Percentiles rank a stretch among this genome's conserved stretches.
These are phyloP conservation scores for Neonectria magnoliae DNA, from an alignment of 2,329 filamentous ascomycete genomes.

Conservation along the genomic window DNA sequence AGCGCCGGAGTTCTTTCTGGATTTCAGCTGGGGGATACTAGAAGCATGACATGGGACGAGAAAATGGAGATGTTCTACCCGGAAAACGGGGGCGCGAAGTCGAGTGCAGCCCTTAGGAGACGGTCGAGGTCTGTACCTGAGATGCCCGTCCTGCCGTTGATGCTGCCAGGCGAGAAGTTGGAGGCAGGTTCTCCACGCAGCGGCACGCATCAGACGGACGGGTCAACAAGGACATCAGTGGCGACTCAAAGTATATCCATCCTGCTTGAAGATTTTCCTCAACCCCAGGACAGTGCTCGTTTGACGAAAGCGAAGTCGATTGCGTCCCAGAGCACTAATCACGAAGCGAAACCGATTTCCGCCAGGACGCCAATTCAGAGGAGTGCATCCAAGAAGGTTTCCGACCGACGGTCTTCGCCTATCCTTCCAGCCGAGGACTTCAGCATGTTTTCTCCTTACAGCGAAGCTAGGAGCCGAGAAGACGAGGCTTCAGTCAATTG, in stretches of 20 bases:
- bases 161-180: conserved; percentile 8
- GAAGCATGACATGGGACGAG: conserved; percentile 68
- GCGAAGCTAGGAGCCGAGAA: conserved; percentile 47
- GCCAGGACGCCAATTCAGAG: conserved; percentile 13
- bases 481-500: conserved; percentile 58
- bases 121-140: conserved; percentile 42
- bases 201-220: conserved; percentile 10
- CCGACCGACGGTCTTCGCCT: conserved; percentile 61
- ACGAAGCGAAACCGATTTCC: conserved; percentile 20
- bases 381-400: conserved; percentile 38
- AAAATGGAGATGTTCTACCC: conserved; percentile 65
- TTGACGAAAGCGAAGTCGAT: conserved; percentile 36
- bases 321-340: background rate
- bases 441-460: conserved; percentile 46
- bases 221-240: conserved; percentile 14
- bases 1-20: conserved; percentile 51
- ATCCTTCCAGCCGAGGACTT: conserved; percentile 55
- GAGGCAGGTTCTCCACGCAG: conserved; percentile 8
- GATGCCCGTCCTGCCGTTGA: conserved; percentile 31
- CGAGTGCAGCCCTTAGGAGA: conserved; percentile 34
- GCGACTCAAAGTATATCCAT: conserved; percentile 19
- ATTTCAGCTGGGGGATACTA: conserved; percentile 62
- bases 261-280: conserved; percentile 22
- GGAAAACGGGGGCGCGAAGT: conserved; percentile 36
- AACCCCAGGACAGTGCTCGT: background rate